Evolutionary conservation across 1,139 yeast genomes (phyloP).

Genomic region (Candida sp.): DNA sequence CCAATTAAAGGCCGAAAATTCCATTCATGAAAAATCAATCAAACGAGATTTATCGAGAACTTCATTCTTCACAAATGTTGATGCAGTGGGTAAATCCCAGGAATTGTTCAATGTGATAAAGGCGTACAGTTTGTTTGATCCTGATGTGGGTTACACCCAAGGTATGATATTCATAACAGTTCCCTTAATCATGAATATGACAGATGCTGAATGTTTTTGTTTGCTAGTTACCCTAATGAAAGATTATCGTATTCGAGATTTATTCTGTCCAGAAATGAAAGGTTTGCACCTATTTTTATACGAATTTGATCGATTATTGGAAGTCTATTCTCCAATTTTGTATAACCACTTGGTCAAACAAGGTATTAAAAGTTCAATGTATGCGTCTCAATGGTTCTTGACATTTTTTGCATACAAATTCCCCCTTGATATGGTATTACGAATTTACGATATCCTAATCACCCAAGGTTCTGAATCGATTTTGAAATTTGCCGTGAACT

Average conservation of each 20-base stretch:
- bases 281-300: slow-evolving; percentile 82
- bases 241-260: slow-evolving; percentile 69
- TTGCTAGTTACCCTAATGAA: slow-evolving; percentile 81
- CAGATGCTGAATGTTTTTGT: slow-evolving; percentile 83
- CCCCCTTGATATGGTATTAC: slow-evolving; percentile 77
- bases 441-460: slow-evolving; percentile 81
- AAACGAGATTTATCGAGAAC: slow-evolving; percentile 83
- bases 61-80: slow-evolving; percentile 67
- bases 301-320: slow-evolving; percentile 84
- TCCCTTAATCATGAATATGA: slow-evolving; percentile 78
- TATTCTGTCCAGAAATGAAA: slow-evolving; percentile 89
- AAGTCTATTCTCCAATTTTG: slow-evolving; percentile 63
- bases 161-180: slow-evolving; percentile 94
- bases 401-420: slow-evolving; percentile 93
- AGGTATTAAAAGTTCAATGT: slow-evolving; percentile 89
- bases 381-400: slow-evolving; percentile 94
- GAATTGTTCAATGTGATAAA: slow-evolving; percentile 74
- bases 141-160: slow-evolving; percentile 95
- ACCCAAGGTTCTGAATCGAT: slow-evolving; percentile 88
- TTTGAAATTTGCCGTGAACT: slow-evolving; percentile 73
- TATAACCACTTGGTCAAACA: slow-evolving; percentile 76
- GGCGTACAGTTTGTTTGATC: slow-evolving; percentile 82
- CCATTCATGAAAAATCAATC: slow-evolving; percentile 74
- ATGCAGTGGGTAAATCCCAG: slow-evolving; percentile 46
- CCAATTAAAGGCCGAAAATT: slow-evolving; percentile 47